Conservation (phyloP, 768 basidiomycete species). For the Russula emetica region DNA sequence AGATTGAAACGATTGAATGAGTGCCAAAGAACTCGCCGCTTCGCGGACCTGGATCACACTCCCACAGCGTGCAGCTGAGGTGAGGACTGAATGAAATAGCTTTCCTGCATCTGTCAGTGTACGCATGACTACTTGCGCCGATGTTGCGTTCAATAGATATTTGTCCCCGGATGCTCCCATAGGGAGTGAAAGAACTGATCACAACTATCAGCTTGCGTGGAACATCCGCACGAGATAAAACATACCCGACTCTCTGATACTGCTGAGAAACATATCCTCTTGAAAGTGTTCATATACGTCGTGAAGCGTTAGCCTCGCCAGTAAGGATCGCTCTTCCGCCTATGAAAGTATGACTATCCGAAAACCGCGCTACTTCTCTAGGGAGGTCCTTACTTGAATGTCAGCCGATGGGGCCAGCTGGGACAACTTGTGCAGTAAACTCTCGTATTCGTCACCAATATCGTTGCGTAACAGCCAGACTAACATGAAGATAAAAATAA, state of each 20-base stretch:
- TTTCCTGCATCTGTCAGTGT: conserved; percentile 66
- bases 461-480: conserved; percentile 68
- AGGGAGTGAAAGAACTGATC: conserved; percentile 73
- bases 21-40: conserved; percentile 61
- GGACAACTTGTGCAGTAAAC: conserved; percentile 54
- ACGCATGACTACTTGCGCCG: conserved; percentile 53
- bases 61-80: conserved; percentile 52
- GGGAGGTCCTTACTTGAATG: conserved; percentile 45
- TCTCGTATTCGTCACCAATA: conserved; percentile 47
- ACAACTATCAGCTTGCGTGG: background rate
- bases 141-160: conserved; percentile 38
- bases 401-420: conserved; percentile 52
- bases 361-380: background rate
- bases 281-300: conserved; percentile 74
- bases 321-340: conserved; percentile 71
- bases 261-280: conserved; percentile 85
- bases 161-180: conserved; percentile 63
- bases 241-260: conserved; percentile 86
- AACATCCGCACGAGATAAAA: conserved; percentile 14
- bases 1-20: conserved; percentile 72
- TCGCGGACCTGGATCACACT: conserved; percentile 70
- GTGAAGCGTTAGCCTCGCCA: conserved; percentile 75
- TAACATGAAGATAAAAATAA: conserved; percentile 31
- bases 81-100: conserved; percentile 63
- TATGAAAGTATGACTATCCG: conserved; percentile 32